phyloP scores from a whole-genome alignment of 257 asterid genomes.

The Solanum pinnatisectum region DNA sequence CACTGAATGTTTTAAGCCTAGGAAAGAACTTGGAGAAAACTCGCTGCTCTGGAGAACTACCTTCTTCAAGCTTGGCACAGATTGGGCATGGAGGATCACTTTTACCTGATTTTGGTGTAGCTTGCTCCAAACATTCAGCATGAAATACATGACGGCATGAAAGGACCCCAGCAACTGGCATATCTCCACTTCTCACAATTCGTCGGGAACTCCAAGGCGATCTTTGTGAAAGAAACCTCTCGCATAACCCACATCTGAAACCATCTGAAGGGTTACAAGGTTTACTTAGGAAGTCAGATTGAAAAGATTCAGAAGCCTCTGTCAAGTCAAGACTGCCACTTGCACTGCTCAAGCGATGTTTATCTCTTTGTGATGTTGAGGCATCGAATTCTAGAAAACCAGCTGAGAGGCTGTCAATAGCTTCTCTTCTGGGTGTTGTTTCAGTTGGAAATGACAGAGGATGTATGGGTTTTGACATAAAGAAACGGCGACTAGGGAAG shows the following conservation, averaged over 20 bases:
- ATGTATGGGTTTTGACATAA: constrained; percentile 88
- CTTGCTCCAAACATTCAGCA: constrained; percentile 92
- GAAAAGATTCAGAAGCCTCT: constrained; percentile 48
- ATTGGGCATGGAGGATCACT: constrained; percentile 92
- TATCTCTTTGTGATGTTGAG: constrained; percentile 44
- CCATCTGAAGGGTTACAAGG: constrained; percentile 38
- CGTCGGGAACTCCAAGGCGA: constrained; percentile 93
- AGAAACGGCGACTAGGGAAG: constrained; percentile 57
- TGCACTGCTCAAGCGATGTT: constrained; percentile 53
- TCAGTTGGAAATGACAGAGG: constrained; percentile 66
- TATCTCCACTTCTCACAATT: constrained; percentile 74
- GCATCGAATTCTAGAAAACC: constrained; percentile 31
- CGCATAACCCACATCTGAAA: constrained; percentile 75
- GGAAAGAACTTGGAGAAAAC: constrained; percentile 60
- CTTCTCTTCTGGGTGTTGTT: constrained; percentile 29
- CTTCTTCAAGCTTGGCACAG: constrained; percentile 59
- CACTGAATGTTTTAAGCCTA: constrained; percentile 48
- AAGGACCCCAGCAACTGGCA: constrained; percentile 92
- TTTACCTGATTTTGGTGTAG: constrained; percentile 67
- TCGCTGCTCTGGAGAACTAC: constrained; percentile 45
- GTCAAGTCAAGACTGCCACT: constrained; percentile 67
- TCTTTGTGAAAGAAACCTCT: constrained; percentile 79
- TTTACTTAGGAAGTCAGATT: constrained; percentile 28
- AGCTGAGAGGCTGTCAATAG: constrained; percentile 7
- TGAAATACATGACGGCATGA: constrained; percentile 90